Evolutionary conservation across 2,329 filamentous ascomycete genomes (phyloP), one percentile per base, ranked within the genome.

Genomic region (Nigrospora oryzae): DNA sequence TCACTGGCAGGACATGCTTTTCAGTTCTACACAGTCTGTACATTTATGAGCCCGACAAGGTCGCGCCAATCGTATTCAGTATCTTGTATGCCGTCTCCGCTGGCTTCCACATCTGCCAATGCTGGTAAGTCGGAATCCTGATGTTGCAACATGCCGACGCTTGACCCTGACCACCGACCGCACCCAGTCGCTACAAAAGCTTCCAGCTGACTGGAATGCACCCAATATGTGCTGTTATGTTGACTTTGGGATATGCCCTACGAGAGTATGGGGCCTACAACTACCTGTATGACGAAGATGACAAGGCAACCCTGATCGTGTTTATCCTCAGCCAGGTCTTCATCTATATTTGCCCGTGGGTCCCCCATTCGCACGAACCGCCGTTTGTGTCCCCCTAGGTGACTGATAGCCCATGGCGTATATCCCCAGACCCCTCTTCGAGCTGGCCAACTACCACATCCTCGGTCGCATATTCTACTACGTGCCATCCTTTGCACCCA

Each of bases 391-490:
- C 11, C 34, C 16, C 6, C 16, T n/a, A n/a, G n/a, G n/a, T n/a
- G 12, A 12, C 10, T 4, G 16, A 36, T 30, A 13, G 33, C 12
- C 33, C 12, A 34, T 8, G 33, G 19, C 6, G 19, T 6, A 23
- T 23, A 23, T 23, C 19, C 19, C 19, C 46, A 77, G 76, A 3
- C 81, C 81, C 0, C 64, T 84, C 4, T 73, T 82, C 42, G 78
- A 81, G 48, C 72, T 81, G 4, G 71, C 74, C 47, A 83, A 84
- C 62, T 84, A 84, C 60, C 74, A 81, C 53, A 68, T 83, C 47
- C 74, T 85, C 43, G 75, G 74, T 4, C 73, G 80, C 2, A 66
- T 81, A 11, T 67, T 84, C 23, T 75, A 74, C 61, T 84, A 83
- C 58, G 68, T 83, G 2, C 81, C 81, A 0, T 75, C 79, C 54